phyloP scores from a whole-genome alignment of 768 basidiomycete genomes.

The Aureoboletus auriporus region DNA sequence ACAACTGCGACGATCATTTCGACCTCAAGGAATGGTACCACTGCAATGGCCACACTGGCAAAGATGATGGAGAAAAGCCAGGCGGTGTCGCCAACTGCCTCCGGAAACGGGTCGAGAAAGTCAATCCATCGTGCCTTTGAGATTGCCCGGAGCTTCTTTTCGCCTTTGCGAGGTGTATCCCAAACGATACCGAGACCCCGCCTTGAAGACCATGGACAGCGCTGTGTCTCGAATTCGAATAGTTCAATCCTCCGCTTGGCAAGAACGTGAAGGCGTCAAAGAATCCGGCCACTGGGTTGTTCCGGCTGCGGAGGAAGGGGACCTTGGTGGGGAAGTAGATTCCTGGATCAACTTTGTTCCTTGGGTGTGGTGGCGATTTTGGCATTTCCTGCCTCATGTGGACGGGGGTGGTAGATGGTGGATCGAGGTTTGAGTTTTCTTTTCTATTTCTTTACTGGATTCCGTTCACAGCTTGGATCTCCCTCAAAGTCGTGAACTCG shows the following conservation, averaged over 20 bases:
- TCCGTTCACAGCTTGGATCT: neutral
- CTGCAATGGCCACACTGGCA: neutral
- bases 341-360: neutral
- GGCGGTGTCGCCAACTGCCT: neutral
- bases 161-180: neutral
- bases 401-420: no score
- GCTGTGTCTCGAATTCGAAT: neutral
- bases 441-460: neutral
- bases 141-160: neutral
- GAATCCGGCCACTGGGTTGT: slow-evolving; percentile 3
- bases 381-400: no score
- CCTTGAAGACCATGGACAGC: neutral
- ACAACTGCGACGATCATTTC: neutral
- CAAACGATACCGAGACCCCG: neutral
- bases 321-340: neutral
- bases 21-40: neutral
- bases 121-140: neutral
- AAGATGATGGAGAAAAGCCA: neutral
- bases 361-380: neutral
- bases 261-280: neutral
- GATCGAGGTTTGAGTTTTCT: no score
- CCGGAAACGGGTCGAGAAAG: neutral
- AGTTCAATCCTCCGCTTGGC: slow-evolving; percentile 6
- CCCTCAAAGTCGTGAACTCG: neutral
- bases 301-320: slow-evolving; percentile 3